Conservation (phyloP, 441 rosid species). For the Lepidium campestre region DNA sequence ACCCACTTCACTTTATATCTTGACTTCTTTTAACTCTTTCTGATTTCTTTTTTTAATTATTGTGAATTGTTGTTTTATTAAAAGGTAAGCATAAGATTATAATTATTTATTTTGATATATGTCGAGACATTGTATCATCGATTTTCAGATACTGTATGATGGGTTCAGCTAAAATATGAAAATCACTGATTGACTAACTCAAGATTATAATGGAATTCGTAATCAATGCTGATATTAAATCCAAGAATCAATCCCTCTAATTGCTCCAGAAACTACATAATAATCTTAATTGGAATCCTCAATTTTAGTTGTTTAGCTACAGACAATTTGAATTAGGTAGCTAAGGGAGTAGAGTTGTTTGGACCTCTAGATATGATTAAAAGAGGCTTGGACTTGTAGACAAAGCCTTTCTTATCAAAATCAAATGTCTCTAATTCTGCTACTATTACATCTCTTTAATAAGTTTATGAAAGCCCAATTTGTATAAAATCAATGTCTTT, state of each 20-base stretch:
- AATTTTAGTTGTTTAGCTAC: no score
- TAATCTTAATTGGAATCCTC: no score
- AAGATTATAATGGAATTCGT: not conserved
- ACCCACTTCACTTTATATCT: slow-evolving; percentile 2
- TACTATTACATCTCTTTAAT: slow-evolving; percentile 28
- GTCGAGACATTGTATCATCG: no score
- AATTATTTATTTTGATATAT: no score
- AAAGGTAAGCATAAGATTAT: not conserved
- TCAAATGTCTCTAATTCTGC: slow-evolving; percentile 28
- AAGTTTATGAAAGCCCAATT: slow-evolving; percentile 27
- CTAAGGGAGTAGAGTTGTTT: slow-evolving; percentile 26
- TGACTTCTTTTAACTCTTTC: not conserved
- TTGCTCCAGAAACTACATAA: no score
- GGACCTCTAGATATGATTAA: slow-evolving; percentile 36
- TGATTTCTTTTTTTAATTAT: not conserved
- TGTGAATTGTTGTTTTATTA: not conserved
- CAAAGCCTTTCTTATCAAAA: slow-evolving; percentile 15
- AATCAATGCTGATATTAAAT: not conserved
- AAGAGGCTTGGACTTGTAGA: slow-evolving; percentile 33
- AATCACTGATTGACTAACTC: not conserved
- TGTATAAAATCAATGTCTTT: slow-evolving; percentile 34
- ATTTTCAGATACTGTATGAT: no score
- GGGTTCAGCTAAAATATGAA: no score
- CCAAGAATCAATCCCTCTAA: no score
- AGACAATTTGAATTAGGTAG: no score